Percentiles rank a stretch among this genome's conserved stretches.
These are phyloP conservation scores for Meira nashicola DNA, from an alignment of 1,284 basidiomycete species.

Conservation along the genomic window DNA sequence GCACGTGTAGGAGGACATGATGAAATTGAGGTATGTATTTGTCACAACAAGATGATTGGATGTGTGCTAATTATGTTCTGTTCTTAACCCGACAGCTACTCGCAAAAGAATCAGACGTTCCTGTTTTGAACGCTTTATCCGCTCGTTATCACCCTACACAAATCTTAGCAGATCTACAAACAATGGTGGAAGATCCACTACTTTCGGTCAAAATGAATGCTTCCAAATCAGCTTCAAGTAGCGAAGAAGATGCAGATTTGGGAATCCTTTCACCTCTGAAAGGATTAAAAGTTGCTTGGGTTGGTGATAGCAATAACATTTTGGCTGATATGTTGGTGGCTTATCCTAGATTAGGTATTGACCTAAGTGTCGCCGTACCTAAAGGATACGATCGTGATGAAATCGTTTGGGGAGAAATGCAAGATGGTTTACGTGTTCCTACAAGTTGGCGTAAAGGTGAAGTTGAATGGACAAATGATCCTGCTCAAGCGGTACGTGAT, in stretches of 20 bases:
- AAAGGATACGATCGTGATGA: constrained; percentile 73
- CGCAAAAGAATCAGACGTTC: constrained; percentile 79
- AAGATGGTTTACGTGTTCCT: constrained; percentile 37
- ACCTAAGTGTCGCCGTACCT: constrained; percentile 76
- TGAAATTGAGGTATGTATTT: constrained; percentile 74
- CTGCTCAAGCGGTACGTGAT: constrained; percentile 76
- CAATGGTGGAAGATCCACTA: constrained; percentile 66
- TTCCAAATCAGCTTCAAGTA: constrained; percentile 3
- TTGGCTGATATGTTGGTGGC: constrained; percentile 95
- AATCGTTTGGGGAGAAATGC: constrained; percentile 62
- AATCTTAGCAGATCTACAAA: constrained; percentile 85
- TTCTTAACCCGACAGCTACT: constrained; percentile 63
- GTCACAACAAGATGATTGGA: neutral
- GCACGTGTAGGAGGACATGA: constrained; percentile 86
- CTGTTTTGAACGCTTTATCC: constrained; percentile 91
- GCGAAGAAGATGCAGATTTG: constrained; percentile 54
- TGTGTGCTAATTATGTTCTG: neutral
- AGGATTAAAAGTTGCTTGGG: constrained; percentile 63
- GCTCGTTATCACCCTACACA: constrained; percentile 96
- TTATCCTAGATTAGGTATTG: constrained; percentile 83
- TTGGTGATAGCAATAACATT: constrained; percentile 94
- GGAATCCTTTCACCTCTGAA: constrained; percentile 39
- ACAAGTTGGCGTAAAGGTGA: constrained; percentile 53
- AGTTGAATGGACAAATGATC: constrained; percentile 72
- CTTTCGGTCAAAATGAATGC: constrained; percentile 8